Evolutionary conservation across 148 eudicot genomes (phyloP).

Genomic region (Rhododendron henanense): DNA sequence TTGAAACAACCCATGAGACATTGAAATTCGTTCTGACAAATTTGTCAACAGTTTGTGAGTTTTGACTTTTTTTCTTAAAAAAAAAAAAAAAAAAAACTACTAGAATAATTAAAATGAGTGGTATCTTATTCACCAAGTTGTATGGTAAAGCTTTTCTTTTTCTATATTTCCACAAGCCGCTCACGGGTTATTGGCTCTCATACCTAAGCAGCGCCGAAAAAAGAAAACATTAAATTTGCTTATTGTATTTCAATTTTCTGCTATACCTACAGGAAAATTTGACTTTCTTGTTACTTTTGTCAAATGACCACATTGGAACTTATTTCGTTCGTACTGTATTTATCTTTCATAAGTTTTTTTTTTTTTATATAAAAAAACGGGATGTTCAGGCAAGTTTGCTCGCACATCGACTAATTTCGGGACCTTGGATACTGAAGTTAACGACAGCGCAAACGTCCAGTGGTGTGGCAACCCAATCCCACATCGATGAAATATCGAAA

Average conservation of each 20-base stretch:
- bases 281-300: neutral
- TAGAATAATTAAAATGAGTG: neutral
- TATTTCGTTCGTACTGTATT: too few relatives aligned
- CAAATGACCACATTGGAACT: neutral
- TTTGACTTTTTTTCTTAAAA: neutral
- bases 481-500: too few relatives aligned
- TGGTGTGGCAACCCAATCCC: too few relatives aligned
- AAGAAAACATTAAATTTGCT: neutral
- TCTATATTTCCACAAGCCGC: neutral
- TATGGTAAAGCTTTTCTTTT: neutral
- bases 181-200: neutral
- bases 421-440: too few relatives aligned
- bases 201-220: neutral
- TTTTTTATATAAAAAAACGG: too few relatives aligned
- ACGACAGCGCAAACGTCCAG: too few relatives aligned
- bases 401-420: too few relatives aligned
- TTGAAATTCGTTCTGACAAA: neutral
- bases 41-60: neutral
- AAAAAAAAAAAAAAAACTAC: too few relatives aligned
- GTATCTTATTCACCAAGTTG: neutral
- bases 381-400: too few relatives aligned
- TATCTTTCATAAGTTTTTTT: too few relatives aligned
- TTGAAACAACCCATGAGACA: neutral
- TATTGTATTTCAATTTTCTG: neutral
- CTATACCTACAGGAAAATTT: neutral